phyloP scores from a whole-genome alignment of 768 basidiomycete genomes.

The Strobilomyces dryophilus region DNA sequence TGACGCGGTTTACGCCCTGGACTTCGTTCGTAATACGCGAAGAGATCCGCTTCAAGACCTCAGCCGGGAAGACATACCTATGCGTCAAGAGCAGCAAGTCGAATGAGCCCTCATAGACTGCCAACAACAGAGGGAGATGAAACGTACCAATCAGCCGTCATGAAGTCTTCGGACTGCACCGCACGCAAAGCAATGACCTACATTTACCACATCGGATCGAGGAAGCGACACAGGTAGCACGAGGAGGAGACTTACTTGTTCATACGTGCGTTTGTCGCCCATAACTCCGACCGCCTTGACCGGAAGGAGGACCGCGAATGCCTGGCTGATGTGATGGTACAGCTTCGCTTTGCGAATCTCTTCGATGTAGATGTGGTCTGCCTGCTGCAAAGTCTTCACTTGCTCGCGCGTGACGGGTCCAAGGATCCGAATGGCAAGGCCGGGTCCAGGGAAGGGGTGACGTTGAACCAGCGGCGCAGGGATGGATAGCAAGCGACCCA shows the following conservation, averaged over 20 bases:
- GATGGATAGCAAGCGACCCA: slow-evolving; percentile 88
- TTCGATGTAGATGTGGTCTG: slow-evolving; percentile 95
- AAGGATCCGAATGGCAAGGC: slow-evolving; percentile 95
- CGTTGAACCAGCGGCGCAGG: slow-evolving; percentile 91
- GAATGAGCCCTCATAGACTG: not conserved
- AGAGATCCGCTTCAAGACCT: slow-evolving; percentile 85
- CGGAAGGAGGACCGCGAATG: slow-evolving; percentile 93
- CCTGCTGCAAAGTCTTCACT: slow-evolving; percentile 85
- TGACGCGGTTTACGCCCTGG: slow-evolving; percentile 91
- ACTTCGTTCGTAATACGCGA: slow-evolving; percentile 98
- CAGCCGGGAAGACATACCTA: slow-evolving; percentile 94
- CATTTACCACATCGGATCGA: slow-evolving; percentile 2
- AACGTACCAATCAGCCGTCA: slow-evolving; percentile 96
- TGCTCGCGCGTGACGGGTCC: slow-evolving; percentile 94
- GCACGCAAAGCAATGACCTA: slow-evolving; percentile 93
- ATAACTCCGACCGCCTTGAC: slow-evolving; percentile 97
- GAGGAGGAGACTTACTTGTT: slow-evolving; percentile 56
- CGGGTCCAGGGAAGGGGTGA: slow-evolving; percentile 98
- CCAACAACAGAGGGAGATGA: not conserved
- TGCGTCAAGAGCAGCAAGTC: slow-evolving; percentile 13
- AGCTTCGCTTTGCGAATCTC: slow-evolving; percentile 92
- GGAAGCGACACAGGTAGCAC: no score
- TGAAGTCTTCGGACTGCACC: slow-evolving; percentile 98
- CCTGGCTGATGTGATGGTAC: slow-evolving; percentile 93
- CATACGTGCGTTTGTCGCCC: slow-evolving; percentile 95